A percentile compares a stretch with the other conserved stretches of the same genome.
These are phyloP conservation scores for Diversispora epigaea DNA, from an alignment of 192 early-diverging fungal genomes.

Conservation along the genomic window DNA sequence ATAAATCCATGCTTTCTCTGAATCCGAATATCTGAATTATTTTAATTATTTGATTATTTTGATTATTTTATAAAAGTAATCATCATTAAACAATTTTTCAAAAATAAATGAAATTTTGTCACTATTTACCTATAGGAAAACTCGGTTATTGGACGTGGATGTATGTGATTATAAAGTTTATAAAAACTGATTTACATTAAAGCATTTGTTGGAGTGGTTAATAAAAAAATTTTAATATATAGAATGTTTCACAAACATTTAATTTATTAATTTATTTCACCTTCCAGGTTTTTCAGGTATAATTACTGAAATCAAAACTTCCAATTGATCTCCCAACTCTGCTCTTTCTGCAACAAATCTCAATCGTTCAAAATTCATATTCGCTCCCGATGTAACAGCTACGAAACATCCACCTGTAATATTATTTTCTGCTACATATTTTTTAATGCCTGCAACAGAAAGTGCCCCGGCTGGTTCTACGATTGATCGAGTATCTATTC, in stretches of 20 bases:
- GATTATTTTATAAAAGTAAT: neutral
- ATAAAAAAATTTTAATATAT: neutral
- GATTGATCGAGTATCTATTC: constrained; percentile 83
- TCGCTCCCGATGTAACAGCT: constrained; percentile 87
- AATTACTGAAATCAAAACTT: constrained; percentile 87
- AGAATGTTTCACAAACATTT: neutral
- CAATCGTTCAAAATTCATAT: constrained; percentile 99
- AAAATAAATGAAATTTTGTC: neutral
- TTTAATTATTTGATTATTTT: constrained; percentile 20
- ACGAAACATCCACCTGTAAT: constrained; percentile 65
- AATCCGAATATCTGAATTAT: constrained; percentile 69
- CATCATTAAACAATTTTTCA: neutral
- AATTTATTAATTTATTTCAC: constrained; percentile 32
- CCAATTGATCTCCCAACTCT: constrained; percentile 86
- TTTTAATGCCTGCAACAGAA: constrained; percentile 83
- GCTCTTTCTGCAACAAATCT: constrained; percentile 97
- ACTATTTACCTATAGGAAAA: constrained; percentile 71
- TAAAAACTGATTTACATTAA: constrained; percentile 55
- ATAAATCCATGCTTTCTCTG: constrained; percentile 80
- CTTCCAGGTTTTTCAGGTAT: constrained; percentile 90
- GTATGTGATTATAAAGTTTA: constrained; percentile 75
- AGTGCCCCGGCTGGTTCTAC: constrained; percentile 96
- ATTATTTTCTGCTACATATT: constrained; percentile 62
- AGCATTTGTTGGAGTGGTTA: neutral
- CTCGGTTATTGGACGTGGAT: constrained; percentile 87